A percentile compares a stretch with the other conserved stretches of the same genome.
These are phyloP conservation scores for Geosmithia flava DNA, from an alignment of 2,329 filamentous ascomycete species.

Conservation along the genomic window DNA sequence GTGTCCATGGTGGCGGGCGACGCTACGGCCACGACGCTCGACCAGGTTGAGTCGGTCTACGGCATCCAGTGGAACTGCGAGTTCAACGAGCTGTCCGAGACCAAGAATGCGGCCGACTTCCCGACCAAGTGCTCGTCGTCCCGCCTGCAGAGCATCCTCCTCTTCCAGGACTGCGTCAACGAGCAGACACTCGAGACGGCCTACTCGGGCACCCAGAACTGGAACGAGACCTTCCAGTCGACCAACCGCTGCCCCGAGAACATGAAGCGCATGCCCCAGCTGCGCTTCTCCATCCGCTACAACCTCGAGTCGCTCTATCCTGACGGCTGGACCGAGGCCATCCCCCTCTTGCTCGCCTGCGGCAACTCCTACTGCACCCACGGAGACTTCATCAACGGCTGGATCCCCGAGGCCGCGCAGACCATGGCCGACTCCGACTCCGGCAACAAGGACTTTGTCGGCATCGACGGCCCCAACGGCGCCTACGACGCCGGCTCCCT, in stretches of 20 bases:
- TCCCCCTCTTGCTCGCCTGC: slow-evolving; percentile 27
- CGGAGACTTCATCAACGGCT: slow-evolving; percentile 33
- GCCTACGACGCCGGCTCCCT: slow-evolving; percentile 6
- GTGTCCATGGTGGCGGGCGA: slow-evolving; percentile 26
- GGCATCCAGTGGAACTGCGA: slow-evolving; percentile 18
- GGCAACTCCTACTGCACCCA: slow-evolving; percentile 24
- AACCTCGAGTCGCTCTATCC: slow-evolving; percentile 25
- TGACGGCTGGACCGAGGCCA: slow-evolving; percentile 24
- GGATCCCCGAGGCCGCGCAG: slow-evolving; percentile 24
- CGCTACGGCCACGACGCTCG: slow-evolving; percentile 16
- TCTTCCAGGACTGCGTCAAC: slow-evolving; percentile 13
- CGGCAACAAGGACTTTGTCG: slow-evolving; percentile 20
- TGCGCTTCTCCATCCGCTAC: slow-evolving; percentile 32
- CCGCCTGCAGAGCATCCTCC: slow-evolving; percentile 10
- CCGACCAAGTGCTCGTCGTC: slow-evolving; percentile 11
- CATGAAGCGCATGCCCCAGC: slow-evolving; percentile 29
- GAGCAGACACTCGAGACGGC: slow-evolving; percentile 8
- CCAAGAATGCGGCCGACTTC: slow-evolving; percentile 12
- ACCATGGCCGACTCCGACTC: slow-evolving; percentile 24
- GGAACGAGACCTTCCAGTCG: slow-evolving; percentile 5
- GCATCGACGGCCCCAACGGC: slow-evolving; percentile 13
- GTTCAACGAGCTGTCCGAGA: slow-evolving; percentile 7
- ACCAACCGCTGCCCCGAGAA: slow-evolving; percentile 22
- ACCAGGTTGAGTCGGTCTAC: slow-evolving; percentile 6
- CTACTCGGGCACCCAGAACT: slow-evolving; percentile 7